phyloP scores from a whole-genome alignment of 305 asterid genomes.

The Fraxinus platypoda region DNA sequence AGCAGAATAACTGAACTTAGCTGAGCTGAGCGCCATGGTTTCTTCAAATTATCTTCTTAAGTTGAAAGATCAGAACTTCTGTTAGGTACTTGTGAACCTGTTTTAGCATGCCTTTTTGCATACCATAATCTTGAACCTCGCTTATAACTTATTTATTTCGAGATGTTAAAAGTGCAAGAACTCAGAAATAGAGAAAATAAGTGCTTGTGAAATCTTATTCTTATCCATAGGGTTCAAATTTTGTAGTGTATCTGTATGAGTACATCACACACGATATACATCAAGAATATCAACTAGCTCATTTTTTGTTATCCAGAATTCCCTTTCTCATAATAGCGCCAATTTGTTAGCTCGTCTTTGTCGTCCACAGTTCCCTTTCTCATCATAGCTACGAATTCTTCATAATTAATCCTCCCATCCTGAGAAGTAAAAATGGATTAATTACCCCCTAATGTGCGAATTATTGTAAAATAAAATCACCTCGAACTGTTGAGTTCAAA shows the following conservation, averaged over 20 bases:
- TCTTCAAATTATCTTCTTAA: background rate
- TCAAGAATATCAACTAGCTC: background rate
- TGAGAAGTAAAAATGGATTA: constrained; percentile 21
- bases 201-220: background rate
- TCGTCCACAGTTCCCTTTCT: constrained; percentile 57
- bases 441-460: background rate
- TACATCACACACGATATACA: background rate
- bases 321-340: background rate
- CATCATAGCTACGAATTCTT: constrained; percentile 84
- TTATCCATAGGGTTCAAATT: background rate
- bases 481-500: background rate
- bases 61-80: background rate
- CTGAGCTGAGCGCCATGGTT: background rate
- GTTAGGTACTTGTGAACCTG: background rate
- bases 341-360: background rate
- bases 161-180: background rate
- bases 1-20: background rate
- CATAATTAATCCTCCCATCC: constrained; percentile 83
- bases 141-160: background rate
- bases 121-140: background rate
- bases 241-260: background rate
- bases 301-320: background rate
- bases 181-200: background rate
- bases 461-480: background rate
- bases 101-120: background rate